Evolutionary conservation across 208 protist species (phyloP).

Genomic region (Angomonas deanei): DNA sequence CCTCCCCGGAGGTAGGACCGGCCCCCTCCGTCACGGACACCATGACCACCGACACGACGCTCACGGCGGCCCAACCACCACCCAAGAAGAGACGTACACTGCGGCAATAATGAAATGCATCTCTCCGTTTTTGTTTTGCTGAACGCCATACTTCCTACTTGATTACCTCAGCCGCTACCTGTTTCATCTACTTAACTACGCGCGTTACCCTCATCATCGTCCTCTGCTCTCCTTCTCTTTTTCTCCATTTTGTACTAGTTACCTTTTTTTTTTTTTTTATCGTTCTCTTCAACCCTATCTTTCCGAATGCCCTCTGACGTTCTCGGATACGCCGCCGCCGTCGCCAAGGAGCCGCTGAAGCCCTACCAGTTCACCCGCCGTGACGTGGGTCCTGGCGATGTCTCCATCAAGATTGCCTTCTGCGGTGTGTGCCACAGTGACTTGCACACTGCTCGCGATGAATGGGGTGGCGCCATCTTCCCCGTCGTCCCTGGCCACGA

Average conservation of each 20-base stretch:
- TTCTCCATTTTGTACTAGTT: not conserved
- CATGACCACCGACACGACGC: not conserved
- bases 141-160: no score
- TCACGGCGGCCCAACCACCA: conserved; percentile 10
- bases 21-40: not conserved
- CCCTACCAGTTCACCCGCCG: conserved; percentile 32
- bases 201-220: no score
- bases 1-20: not conserved
- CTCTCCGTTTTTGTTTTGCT: not conserved
- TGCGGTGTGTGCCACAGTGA: conserved; percentile 77
- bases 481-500: conserved; percentile 71
- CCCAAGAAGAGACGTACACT: conserved; percentile 81
- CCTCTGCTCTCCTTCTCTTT: not conserved
- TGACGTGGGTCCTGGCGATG: conserved; percentile 28
- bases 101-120: conserved; percentile 11
- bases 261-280: conserved; percentile 14
- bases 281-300: not conserved
- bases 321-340: conserved; percentile 17
- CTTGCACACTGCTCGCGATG: conserved; percentile 46
- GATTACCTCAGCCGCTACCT: no score
- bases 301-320: conserved; percentile 16
- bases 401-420: conserved; percentile 45
- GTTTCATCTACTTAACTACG: no score
- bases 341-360: conserved; percentile 24
- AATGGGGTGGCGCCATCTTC: conserved; percentile 46